Conservation (phyloP, 345 rosid genomes). For the Eucalyptus urophylla region DNA sequence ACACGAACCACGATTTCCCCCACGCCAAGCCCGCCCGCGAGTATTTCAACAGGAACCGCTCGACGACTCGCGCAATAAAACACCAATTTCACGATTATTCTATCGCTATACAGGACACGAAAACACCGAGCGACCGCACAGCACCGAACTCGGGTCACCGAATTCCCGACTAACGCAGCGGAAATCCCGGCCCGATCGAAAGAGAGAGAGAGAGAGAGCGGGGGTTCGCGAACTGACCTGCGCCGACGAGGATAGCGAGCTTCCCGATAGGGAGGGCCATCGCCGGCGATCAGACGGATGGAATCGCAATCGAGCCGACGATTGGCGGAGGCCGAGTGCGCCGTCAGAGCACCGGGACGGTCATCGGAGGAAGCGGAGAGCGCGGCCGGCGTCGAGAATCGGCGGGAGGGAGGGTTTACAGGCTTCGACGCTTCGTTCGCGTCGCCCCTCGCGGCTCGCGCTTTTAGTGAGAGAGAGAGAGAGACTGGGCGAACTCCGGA, state of each 20-base stretch:
- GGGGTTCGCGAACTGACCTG: slow-evolving; percentile 22
- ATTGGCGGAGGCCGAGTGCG: not conserved
- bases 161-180: not conserved
- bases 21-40: not conserved
- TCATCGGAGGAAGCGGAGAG: not conserved
- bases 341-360: not conserved
- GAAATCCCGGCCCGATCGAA: not conserved
- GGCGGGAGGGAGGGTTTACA: not conserved
- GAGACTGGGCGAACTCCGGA: not conserved
- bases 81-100: not conserved
- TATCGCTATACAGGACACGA: not conserved
- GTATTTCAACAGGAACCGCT: not conserved
- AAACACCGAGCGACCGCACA: not conserved
- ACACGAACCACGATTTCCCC: not conserved
- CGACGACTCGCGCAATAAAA: not conserved
- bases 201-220: not conserved
- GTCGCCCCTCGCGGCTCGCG: not conserved
- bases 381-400: not conserved
- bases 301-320: not conserved
- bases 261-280: slow-evolving; percentile 59
- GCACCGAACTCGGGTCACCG: not conserved
- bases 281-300: not conserved
- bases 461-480: not conserved
- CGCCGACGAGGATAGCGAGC: slow-evolving; percentile 45
- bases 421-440: not conserved